Evolutionary conservation across 169 alveolate genomes (phyloP).

Genomic region (Pseudocohnilembus persalinus): DNA sequence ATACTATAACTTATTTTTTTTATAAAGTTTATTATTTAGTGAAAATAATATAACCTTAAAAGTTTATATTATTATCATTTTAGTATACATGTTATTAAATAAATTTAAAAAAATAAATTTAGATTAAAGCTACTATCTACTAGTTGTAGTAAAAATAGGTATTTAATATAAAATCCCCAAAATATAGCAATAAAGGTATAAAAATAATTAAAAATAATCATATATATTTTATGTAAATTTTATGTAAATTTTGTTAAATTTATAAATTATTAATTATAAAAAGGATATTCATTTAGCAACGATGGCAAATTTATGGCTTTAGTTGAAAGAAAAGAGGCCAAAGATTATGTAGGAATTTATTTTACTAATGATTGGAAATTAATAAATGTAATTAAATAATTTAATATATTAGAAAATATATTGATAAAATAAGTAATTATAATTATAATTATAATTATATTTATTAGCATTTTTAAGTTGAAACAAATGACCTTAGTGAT

Average conservation of each 20-base stretch:
- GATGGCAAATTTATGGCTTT: constrained; percentile 79
- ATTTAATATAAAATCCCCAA: constrained; percentile 48
- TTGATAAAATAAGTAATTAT: background rate
- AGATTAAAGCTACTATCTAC: constrained; percentile 61
- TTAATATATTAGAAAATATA: background rate
- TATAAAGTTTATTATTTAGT: too few relatives aligned
- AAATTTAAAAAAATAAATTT: background rate
- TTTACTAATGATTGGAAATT: constrained; percentile 69
- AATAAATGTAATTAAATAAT: constrained; percentile 38
- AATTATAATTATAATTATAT: too few relatives aligned
- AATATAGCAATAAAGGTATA: constrained; percentile 41
- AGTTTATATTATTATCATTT: too few relatives aligned
- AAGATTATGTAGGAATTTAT: constrained; percentile 76
- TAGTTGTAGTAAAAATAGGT: constrained; percentile 50
- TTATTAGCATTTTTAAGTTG: constrained; percentile 56
- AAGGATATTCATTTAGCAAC: constrained; percentile 62
- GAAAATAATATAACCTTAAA: too few relatives aligned
- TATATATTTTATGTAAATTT: background rate
- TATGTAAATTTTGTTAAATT: background rate
- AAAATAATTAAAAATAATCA: too few relatives aligned
- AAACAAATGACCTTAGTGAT: constrained; percentile 66
- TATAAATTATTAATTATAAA: constrained; percentile 4
- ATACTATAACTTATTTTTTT: too few relatives aligned
- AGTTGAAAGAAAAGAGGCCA: constrained; percentile 74
- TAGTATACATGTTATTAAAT: background rate